Base-by-base conservation (phyloP, 1,139 yeast genomes). In the Taiozyma onychis region DNA sequence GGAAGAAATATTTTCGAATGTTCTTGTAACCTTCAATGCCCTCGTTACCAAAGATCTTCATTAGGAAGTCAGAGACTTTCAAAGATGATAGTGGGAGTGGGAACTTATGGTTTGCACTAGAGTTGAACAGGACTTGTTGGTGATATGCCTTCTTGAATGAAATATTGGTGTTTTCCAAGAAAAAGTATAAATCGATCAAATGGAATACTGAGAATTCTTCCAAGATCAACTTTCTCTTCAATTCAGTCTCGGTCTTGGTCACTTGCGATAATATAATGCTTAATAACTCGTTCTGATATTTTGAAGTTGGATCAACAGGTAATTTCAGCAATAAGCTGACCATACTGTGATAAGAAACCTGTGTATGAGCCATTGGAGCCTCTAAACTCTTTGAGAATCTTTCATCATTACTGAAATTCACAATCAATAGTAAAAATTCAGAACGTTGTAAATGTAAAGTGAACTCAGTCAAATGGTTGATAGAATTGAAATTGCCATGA, bases 81-180 rank as follows among this genome's bases (percentile, higher is more conserved):
- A 51, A 45, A 1, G 62, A 58, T 1, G 55, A 52, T 28, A 52
- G 44, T 9, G 57, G 51, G 11, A 59, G 44, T 26, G 63, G 63
- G 53, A 59, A 59, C 16, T 54, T 54, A 21, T 57, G 54, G 5
- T 47, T 45, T 22, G 48, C 49, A 24, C 43, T 34, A 8, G 56
- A 44, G 45, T 58, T 57, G 57, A 69, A 67, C 74, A 81, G 74
- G 51, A 79, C 69, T 57, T 81, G 85, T 61, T 82, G 85, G 54
- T 78, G 81, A 61, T 77, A 77, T 45, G 74, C 67, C 66, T 82
- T 82, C 52, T 78, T 79, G 63, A 81, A 80, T 0, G 81, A 68
- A 64, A 78, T 76, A 62, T 80, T 80, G 13, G 83, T 76, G 58
- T 75, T 80, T 54, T 76, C 76, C 44, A 81, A 67, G 61, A 79